Evolutionary conservation across 306 rosid species (phyloP), one percentile per base, ranked within the genome.

Genomic region (Nissolia schottii): DNA sequence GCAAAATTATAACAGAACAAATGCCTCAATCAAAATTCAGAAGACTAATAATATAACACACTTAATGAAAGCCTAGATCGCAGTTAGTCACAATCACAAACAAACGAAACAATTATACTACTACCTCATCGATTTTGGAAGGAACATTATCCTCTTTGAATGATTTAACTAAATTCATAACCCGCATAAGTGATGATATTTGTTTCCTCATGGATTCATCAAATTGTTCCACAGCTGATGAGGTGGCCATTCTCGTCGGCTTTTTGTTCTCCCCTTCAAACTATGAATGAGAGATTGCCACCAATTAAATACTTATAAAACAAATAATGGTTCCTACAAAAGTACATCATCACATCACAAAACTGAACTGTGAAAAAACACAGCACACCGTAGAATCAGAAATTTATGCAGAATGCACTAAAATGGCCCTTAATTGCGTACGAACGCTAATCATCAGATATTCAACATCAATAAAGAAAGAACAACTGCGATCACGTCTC

Each of bases 71-170:
- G 16, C 13, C 65, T 7, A 29, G n/a, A n/a, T n/a, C n/a, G n/a
- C n/a, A n/a, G n/a, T 48, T 22, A 35, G 51, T 29, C 20, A 58
- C 15, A 61, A n/a, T n/a, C 19, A 15, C 28, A 38, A 11, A 40
- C 16, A n/a, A n/a, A n/a, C n/a, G n/a, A n/a, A n/a, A n/a, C n/a
- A n/a, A n/a, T n/a, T 58, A 49, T 40, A 8, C 50, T 38, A 40
- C 24, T 41, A 84, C 96, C 97, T 93, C 87, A 40, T 85, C 91
- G 22, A 93, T 86, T 87, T 86, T 32, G 78, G 75, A 72, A 18
- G 98, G 97, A 79, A 58, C 34, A 16, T 73, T 75, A 64, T 86
- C 91, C 65, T 77, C 77, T 67, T 81, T 81, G 71, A 68, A 7
- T 9, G 63, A 40, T 64, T 73, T 79, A 27, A 34, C 64, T 23